phyloP scores from a whole-genome alignment of 768 basidiomycete species.

The Cantharellus anzutake region DNA sequence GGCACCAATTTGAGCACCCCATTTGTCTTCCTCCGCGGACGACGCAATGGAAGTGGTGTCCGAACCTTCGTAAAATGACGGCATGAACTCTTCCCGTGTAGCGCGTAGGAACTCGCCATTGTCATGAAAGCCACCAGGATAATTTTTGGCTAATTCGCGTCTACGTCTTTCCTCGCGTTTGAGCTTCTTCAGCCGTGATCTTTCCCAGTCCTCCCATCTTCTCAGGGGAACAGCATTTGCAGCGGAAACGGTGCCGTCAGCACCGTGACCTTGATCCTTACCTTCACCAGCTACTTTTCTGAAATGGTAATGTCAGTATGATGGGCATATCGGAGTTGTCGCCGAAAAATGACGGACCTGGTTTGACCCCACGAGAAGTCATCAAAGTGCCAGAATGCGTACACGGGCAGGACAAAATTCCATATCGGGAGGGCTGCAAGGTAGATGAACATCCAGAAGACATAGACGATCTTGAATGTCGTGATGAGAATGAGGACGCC shows the following conservation, averaged over 20 bases:
- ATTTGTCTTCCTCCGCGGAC: constrained; percentile 77
- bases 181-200: constrained; percentile 79
- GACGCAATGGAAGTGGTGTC: constrained; percentile 55
- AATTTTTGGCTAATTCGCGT: constrained; percentile 60
- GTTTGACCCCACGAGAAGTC: constrained; percentile 99
- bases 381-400: constrained; percentile 98
- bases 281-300: constrained; percentile 92
- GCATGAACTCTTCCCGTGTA: constrained; percentile 17
- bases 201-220: constrained; percentile 99
- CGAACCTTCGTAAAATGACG: constrained; percentile 29
- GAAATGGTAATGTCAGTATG: constrained; percentile 3
- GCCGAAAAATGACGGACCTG: constrained; percentile 32
- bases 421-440: constrained; percentile 82
- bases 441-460: constrained; percentile 97
- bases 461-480: constrained; percentile 85
- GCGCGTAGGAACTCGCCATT: constrained; percentile 11
- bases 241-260: constrained; percentile 13
- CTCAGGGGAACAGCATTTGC: constrained; percentile 36
- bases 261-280: constrained; percentile 61
- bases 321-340: constrained; percentile 10
- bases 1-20: constrained; percentile 87
- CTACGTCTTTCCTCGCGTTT: constrained; percentile 70
- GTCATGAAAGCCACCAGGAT: constrained; percentile 33
- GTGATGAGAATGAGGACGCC: constrained; percentile 85
- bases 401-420: constrained; percentile 87